Base-by-base conservation (phyloP, 352 stramenopile genomes). In the Pythium vanterpoolii region DNA sequence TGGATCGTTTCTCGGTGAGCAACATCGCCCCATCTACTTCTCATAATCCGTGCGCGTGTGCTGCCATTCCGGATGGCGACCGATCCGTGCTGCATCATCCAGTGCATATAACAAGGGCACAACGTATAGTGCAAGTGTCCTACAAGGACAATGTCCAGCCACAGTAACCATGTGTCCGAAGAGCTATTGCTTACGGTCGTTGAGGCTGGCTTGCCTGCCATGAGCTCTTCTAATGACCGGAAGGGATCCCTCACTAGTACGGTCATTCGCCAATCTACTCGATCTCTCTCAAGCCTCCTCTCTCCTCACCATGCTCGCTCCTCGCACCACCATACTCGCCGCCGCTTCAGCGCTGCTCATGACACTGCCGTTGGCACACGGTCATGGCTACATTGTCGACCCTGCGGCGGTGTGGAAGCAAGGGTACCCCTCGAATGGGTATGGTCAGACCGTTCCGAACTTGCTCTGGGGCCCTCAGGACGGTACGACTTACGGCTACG, bases 351-450 rank as follows among this genome's bases (percentile, higher is more conserved):
- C 42, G 40, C 50, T 66, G 14, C 43, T 66, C 34, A 26, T 44
- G 18, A 51, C 36, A 36, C 33, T 71, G 13, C 58, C 57, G 9
- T 30, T 30, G 16, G 67, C 62, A 5, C 38, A 66, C 5, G 58
- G 53, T 21, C 67, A 74, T 44, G 67, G 62, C 31, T 52, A 86
- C 65, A 76, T 86, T 43, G 62, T 77, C 19, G 64, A 85, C 16
- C 76, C 79, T 4, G 72, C 62, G 8, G 67, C 67, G 3, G 54
- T 66, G 34, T 83, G 66, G 69, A 52, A 61, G 26, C 42, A 74
- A 7, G 72, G 69, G 8, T 80, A 80, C 49, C 53, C 72, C n/a
- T 62, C 55, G 38, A 83, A 83, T 53, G 74, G 74, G 27, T 83
- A 77, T 62, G 70, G 69, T 49, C 74, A 71, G 52, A 78, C 70